Evolutionary conservation across 495 filamentous ascomycete genomes (phyloP).

Genomic region (Cercophora sp.): DNA sequence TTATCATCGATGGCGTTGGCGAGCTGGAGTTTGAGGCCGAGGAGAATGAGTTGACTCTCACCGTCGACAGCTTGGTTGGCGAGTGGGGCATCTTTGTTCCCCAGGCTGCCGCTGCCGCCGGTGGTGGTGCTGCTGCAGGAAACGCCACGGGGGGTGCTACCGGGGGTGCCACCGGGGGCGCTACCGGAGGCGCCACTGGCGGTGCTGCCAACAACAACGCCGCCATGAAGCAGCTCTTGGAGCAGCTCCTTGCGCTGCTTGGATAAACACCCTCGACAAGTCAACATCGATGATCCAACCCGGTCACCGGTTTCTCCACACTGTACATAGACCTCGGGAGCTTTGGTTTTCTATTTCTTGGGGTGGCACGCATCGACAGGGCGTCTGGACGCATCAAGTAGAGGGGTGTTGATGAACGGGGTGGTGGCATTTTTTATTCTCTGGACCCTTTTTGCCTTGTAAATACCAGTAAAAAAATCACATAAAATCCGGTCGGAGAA

Average conservation of each 20-base stretch:
- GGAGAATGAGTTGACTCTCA: constrained; percentile 39
- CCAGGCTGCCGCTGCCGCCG: constrained; percentile 10
- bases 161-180: background rate
- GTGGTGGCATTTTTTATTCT: too few species aligned
- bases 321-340: background rate
- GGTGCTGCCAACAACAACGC: constrained; percentile 2
- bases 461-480: too few species aligned
- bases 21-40: constrained; percentile 43
- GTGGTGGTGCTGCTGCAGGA: constrained; percentile 10
- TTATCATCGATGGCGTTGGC: constrained; percentile 34
- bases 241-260: background rate
- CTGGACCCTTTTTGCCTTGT: too few species aligned
- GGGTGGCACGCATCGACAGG: too few species aligned
- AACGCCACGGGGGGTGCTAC: constrained; percentile 10
- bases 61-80: constrained; percentile 30
- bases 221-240: constrained; percentile 3
- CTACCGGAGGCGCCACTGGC: constrained; percentile 4
- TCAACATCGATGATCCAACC: too few species aligned
- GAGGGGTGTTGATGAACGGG: too few species aligned
- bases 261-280: background rate
- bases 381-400: too few species aligned
- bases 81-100: constrained; percentile 39
- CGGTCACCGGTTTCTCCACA: too few species aligned
- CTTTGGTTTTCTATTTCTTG: background rate
- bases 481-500: too few species aligned